Evolutionary conservation across 805 yeast genomes (phyloP), one percentile per base, ranked within the genome.

Genomic region (Wickerhamiella dianesei): DNA sequence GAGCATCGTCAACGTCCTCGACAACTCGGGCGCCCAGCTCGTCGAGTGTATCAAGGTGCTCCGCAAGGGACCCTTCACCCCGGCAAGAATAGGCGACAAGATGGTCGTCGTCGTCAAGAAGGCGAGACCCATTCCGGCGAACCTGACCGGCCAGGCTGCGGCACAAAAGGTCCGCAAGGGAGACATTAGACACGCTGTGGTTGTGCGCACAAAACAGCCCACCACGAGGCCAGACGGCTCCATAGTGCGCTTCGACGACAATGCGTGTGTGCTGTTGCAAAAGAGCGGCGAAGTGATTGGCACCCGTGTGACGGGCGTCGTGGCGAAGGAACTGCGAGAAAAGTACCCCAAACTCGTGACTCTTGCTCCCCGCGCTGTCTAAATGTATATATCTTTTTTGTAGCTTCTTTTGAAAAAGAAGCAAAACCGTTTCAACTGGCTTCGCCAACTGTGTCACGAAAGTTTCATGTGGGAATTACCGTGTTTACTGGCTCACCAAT

Each of bases 31-130:
- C 22, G 98, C 96, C 2, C 84, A 82, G 63, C 66, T 87, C 51
- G 97, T 82, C 14, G 97, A 92, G 66, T 92, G 97, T 64, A 87
- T 92, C 71, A 89, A 89, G 65, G 96, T 92, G 14, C 71, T 92
- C 53, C 79, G 94, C 52, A 94, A 92, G 61, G 78, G 82, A 2
- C 95, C 95, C 25, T 77, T 73, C 62, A 80, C 80, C 60, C 80
- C 79, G 54, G 97, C 94, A 29, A 69, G 73, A 46, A 78, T 87
- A 21, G 96, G 98, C 42, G 98, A 92, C 65, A 82, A 80, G 63
- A 82, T 92, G 52, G 95, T 92, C 8, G 94, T 86, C 46, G 98
- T 92, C 50, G 89, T 92, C 44, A 88, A 88, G 64, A 82, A 85
- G 64, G 94, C 96, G 40, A 77, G 76, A 60, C 89, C 95, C 13